Base-by-base conservation (phyloP, 371 early-diverging fungal species). In the Mucor velutinosus region DNA sequence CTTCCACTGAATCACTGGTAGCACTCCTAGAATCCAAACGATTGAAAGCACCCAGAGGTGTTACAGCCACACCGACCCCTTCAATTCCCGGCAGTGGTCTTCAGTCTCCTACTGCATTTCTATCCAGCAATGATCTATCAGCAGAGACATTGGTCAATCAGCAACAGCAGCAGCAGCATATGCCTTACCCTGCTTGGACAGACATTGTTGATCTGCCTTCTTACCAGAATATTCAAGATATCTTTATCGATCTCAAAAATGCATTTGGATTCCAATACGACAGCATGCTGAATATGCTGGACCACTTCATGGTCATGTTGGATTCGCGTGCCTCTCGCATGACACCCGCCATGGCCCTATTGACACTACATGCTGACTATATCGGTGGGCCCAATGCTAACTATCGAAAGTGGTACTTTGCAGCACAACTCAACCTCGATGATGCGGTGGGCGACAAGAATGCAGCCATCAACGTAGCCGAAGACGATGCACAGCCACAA, bases 191-290 rank as follows among this genome's bases (percentile, higher is more conserved):
- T n/a, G 77, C 89, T 3, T 90, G 91, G 90, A 76, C 78, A 3
- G 58, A 84, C 27, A 70, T 84, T 64, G 85, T 88, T 71, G 83
- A 89, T n/a, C 84, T 91, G 25, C 72, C 90, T 43, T 85, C 90
- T 21, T 83, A 80, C 17, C 87, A 88, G 60, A 86, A 86, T 66
- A 89, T 92, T 39, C 84, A 87, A 56, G 89, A 87, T 39, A 86
- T 89, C 21, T 90, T 91, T 79, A 75, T 82, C 29, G 86, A 87
- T 41, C 69, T 93, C 64, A 80, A 80, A 12, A 74, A 81, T 58
- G 85, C 83, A 69, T 91, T 93, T 71, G 95, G 95, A 0, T 95
- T 95, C 72, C 95, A 95, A 75, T 78, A 81, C 27, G 93, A 93
- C 73, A 91, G 85, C 64, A 87, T 89, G 85, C 82, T 87, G 51